Base-by-base conservation (phyloP, 2,329 filamentous ascomycete species). In the Phaeosphaeria sp. region DNA sequence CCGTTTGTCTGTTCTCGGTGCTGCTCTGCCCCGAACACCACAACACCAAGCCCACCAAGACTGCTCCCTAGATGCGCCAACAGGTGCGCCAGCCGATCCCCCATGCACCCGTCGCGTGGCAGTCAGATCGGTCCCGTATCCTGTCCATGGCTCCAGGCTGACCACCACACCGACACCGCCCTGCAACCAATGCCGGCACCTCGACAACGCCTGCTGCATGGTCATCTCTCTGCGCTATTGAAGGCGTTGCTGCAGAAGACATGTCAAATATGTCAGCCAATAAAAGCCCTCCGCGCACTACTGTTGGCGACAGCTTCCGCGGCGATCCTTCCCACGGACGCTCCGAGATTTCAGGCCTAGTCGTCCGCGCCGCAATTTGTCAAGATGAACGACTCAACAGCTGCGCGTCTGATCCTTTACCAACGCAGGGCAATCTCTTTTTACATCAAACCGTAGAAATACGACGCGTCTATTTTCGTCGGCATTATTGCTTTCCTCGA, bases 71-170 rank as follows among this genome's bases (percentile, higher is more conserved):
- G 51, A 30, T 46, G 44, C 51, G 46, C 55, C 56, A 44, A 52
- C 46, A 9, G 44, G 53, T 46, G 52, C 58, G 52, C 30, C 58
- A 53, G 48, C 59, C 50, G 59, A 64, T 53, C 56, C 36, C 7
- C 54, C 60, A 64, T 62, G 58, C 55, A 52, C 56, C 33, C 9
- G 60, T 62, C 63, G 58, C 60, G 62, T 65, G 62, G 60, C 56
- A 44, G 18, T 43, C 44, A 43, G 46, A 52, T 51, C 23, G 36
- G 43, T 52, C 18, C 39, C 36, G 36, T 4, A 39, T n/a, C 36
- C 36, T 39, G 36, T 39, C n/a, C 4, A 39, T 39, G 36, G 20
- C 48, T 27, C 47, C 18, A 39, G 7, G 27, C 42, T 22, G 18
- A 18, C 39, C 18, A 42, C 20, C 49, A n/a, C n/a, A n/a, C n/a